Evolutionary conservation across 2,329 filamentous ascomycete genomes (phyloP).

Genomic region (Aaosphaeria pasadenensis): DNA sequence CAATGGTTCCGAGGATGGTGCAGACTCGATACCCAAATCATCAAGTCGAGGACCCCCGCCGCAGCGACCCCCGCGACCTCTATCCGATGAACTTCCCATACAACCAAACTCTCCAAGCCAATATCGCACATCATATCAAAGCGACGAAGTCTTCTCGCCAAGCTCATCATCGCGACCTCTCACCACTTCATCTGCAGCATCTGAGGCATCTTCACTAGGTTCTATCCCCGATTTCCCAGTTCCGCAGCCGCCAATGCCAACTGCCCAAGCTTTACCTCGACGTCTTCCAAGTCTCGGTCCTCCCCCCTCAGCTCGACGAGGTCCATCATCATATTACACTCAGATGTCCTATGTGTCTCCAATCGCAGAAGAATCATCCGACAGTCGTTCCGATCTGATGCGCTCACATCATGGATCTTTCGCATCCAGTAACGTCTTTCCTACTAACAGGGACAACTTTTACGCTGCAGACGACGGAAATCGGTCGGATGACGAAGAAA

Average conservation of each 20-base stretch:
- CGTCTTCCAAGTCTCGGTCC: constrained; percentile 45
- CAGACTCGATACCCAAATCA: constrained; percentile 22
- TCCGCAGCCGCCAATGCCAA: constrained; percentile 30
- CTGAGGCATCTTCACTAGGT: constrained; percentile 38
- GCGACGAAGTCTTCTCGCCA: constrained; percentile 33
- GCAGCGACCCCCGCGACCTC: constrained; percentile 41
- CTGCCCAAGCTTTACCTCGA: constrained; percentile 33
- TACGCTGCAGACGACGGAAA: constrained; percentile 37
- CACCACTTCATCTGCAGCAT: constrained; percentile 37
- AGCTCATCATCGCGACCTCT: constrained; percentile 32
- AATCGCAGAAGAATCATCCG: constrained; percentile 48
- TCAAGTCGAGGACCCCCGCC: constrained; percentile 28
- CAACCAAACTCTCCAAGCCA: constrained; percentile 20
- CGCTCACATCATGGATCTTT: constrained; percentile 42
- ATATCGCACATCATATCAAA: constrained; percentile 25
- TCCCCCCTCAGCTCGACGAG: constrained; percentile 47
- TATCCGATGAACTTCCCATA: constrained; percentile 31
- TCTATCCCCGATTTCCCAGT: constrained; percentile 43
- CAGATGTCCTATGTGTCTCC: constrained; percentile 48
- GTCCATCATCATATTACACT: constrained; percentile 49
- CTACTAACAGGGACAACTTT: constrained; percentile 38
- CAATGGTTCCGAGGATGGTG: constrained; percentile 25
- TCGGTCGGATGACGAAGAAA: constrained; percentile 38
- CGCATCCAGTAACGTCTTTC: constrained; percentile 50
- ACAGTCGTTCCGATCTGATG: constrained; percentile 43